Base-by-base conservation (phyloP, 805 yeast species). In the Nakazawaea wyomingensis region DNA sequence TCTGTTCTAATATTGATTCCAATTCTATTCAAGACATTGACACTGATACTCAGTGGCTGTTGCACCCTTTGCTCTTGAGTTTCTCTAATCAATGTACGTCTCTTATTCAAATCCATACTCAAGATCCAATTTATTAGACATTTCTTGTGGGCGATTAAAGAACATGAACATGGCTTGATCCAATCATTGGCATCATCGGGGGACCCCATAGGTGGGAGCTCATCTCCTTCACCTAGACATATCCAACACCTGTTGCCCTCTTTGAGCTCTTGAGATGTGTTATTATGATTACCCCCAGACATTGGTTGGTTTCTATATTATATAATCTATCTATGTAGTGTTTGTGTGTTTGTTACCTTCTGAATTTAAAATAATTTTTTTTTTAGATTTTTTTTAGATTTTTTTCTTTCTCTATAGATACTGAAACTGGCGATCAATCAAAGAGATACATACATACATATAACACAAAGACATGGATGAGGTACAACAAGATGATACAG, bases 261-360 rank as follows among this genome's bases (percentile, higher is more conserved):
- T 4, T 20, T 28, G 65, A 53, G 78, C 66, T 56, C 74, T 79
- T 0, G 78, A 84, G 64, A 70, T 77, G 85, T 72, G 18, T 72
- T 57, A 5, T 69, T 49, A 42, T 78, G 70, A 4, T 82, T 78
- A 32, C 67, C 71, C 71, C 76, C 78, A n/a, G n/a, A n/a, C n/a
- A n/a, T n/a, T n/a, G n/a, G n/a, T n/a, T n/a, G n/a, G n/a, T n/a
- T n/a, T n/a, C n/a, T n/a, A n/a, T n/a, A n/a, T n/a, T n/a, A n/a
- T n/a, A n/a, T n/a, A n/a, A n/a, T n/a, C n/a, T n/a, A n/a, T n/a
- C n/a, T n/a, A n/a, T n/a, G n/a, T n/a, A n/a, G n/a, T n/a, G n/a
- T n/a, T n/a, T n/a, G n/a, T n/a, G n/a, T n/a, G n/a, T n/a, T n/a
- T n/a, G n/a, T n/a, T n/a, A n/a, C n/a, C n/a, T n/a, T n/a, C n/a